These are phyloP conservation scores for Tetrapyrgos nigripes DNA, from an alignment of 1,284 basidiomycete genomes.

Conservation along the genomic window DNA sequence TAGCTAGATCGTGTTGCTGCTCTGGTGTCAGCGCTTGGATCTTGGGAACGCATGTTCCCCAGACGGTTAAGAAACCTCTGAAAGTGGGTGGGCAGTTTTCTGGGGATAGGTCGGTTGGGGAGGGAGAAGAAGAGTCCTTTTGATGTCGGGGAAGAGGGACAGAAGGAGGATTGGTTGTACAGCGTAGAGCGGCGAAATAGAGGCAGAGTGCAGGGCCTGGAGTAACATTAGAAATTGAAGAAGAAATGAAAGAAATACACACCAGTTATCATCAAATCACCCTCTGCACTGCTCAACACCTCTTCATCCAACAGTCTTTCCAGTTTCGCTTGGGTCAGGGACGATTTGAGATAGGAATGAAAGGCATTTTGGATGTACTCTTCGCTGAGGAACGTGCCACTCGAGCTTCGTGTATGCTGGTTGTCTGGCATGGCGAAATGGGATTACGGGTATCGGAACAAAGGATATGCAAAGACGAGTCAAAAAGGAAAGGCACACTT, in stretches of 20 bases:
- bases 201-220: slow-evolving; percentile 70
- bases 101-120: slow-evolving; percentile 53
- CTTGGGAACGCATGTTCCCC: slow-evolving; percentile 67
- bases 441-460: too few species aligned
- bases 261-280: slow-evolving; percentile 84
- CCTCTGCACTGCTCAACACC: slow-evolving; percentile 74
- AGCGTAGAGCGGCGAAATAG: slow-evolving; percentile 72
- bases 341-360: slow-evolving; percentile 80
- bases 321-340: slow-evolving; percentile 72
- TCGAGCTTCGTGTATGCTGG: slow-evolving; percentile 15
- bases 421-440: too few species aligned
- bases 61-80: slow-evolving; percentile 70
- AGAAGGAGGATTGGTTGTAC: slow-evolving; percentile 65
- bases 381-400: slow-evolving; percentile 53
- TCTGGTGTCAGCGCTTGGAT: slow-evolving; percentile 71
- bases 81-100: slow-evolving; percentile 68
- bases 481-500: too few species aligned
- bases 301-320: slow-evolving; percentile 76
- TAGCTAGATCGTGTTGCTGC: slow-evolving; percentile 79
- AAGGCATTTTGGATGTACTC: slow-evolving; percentile 75
- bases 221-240: too few species aligned
- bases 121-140: slow-evolving; percentile 26
- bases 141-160: slow-evolving; percentile 57
- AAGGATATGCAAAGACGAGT: too few species aligned
- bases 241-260: slow-evolving; percentile 24